phyloP scores from a whole-genome alignment of 2,329 filamentous ascomycete genomes.

The Orbilia brochopaga region DNA sequence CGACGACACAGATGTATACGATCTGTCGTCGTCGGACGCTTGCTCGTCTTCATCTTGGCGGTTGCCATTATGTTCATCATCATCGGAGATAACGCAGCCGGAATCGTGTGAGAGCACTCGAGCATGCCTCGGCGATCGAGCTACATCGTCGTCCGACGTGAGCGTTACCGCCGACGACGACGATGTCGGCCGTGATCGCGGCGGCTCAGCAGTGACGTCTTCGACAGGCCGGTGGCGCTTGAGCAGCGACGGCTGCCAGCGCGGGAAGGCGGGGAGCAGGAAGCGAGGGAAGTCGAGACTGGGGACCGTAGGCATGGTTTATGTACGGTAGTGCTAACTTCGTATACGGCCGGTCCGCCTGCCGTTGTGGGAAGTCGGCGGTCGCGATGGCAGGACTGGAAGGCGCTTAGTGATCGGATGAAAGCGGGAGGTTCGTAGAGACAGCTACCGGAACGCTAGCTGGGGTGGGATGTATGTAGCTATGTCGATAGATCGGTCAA shows the following conservation, averaged over 20 bases:
- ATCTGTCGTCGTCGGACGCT: constrained; percentile 10
- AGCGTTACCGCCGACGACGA: constrained; percentile 4
- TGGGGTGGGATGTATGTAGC: no score
- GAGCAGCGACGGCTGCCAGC: constrained; percentile 36
- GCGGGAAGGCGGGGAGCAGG: constrained; percentile 47
- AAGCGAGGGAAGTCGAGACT: constrained; percentile 47
- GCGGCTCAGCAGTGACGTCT: constrained; percentile 33
- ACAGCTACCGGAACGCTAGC: no score
- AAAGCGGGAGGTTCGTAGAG: no score
- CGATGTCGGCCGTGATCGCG: neutral
- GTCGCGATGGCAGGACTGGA: neutral
- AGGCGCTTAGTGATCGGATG: no score
- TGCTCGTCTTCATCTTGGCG: constrained; percentile 16
- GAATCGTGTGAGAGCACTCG: constrained; percentile 44
- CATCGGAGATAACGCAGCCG: constrained; percentile 38
- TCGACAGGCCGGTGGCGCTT: constrained; percentile 39
- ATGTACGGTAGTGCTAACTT: neutral
- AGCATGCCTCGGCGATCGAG: constrained; percentile 9
- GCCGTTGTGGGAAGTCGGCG: neutral
- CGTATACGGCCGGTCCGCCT: neutral
- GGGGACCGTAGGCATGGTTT: constrained; percentile 22
- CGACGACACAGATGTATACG: constrained; percentile 32
- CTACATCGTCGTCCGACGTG: neutral
- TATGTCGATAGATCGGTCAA: no score
- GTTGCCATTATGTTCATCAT: constrained; percentile 8